These are phyloP conservation scores for Fusarium tupiense DNA, from an alignment of 2,329 filamentous ascomycete genomes.

Conservation along the genomic window DNA sequence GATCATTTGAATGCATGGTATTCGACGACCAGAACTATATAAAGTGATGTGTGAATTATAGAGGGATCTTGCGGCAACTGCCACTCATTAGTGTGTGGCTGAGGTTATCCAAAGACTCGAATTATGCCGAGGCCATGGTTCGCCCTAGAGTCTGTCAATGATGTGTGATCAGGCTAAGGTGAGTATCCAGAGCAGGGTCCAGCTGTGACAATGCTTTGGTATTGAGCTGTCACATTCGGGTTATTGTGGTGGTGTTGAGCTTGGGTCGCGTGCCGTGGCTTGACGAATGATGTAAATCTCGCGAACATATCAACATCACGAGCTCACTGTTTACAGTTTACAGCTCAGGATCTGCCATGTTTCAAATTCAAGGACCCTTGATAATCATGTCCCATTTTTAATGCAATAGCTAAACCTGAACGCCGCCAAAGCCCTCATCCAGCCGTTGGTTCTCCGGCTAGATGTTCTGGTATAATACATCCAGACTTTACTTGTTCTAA, in stretches of 20 bases:
- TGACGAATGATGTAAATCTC: not conserved
- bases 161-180: not conserved
- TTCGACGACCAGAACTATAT: not conserved
- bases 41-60: not conserved
- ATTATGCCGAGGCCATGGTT: not conserved
- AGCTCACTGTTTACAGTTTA: not conserved
- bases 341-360: slow-evolving; percentile 13
- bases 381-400: slow-evolving; percentile 44
- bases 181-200: not conserved
- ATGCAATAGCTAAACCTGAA: slow-evolving; percentile 49
- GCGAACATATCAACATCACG: not conserved
- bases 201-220: not conserved
- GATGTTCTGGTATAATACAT: slow-evolving; percentile 51
- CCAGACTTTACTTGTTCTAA: slow-evolving; percentile 46
- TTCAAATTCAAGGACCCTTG: slow-evolving; percentile 25
- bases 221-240: not conserved
- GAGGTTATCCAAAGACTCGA: not conserved
- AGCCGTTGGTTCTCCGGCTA: slow-evolving; percentile 41
- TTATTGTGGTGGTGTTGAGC: not conserved
- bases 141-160: not conserved
- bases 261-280: not conserved
- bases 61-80: not conserved
- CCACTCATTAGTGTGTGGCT: not conserved
- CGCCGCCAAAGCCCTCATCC: slow-evolving; percentile 50
- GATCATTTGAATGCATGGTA: not conserved